A percentile compares a stretch with the other conserved stretches of the same genome.
phyloP scores from a whole-genome alignment of 805 yeast genomes.

The Sugiyamaella floridensis region DNA sequence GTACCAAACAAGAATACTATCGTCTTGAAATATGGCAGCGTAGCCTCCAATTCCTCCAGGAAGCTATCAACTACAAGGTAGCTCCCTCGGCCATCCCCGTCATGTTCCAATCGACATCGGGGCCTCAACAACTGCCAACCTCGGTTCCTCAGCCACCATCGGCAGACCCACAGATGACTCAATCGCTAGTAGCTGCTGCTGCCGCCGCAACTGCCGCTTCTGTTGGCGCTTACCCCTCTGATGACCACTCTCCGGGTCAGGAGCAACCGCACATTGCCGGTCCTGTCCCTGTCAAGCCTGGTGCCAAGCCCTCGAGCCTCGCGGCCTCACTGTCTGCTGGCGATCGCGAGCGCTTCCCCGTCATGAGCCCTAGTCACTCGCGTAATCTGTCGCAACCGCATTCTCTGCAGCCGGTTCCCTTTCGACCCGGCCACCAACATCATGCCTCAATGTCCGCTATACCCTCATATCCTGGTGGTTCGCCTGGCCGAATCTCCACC shows the following conservation, averaged over 20 bases:
- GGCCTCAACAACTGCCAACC: conserved; percentile 8
- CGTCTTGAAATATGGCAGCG: conserved; percentile 54
- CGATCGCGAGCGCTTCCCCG: conserved; percentile 15
- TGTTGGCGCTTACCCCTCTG: conserved; percentile 8
- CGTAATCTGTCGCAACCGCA: conserved; percentile 22
- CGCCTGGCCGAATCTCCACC: conserved; percentile 15
- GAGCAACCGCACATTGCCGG: neutral
- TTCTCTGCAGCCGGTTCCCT: conserved; percentile 10
- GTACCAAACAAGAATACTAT: conserved; percentile 73
- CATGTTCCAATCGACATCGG: conserved; percentile 36
- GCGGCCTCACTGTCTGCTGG: conserved; percentile 7
- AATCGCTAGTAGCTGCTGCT: conserved; percentile 6
- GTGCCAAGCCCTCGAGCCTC: conserved; percentile 6
- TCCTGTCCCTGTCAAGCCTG: conserved; percentile 2
- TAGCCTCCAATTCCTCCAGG: conserved; percentile 54
- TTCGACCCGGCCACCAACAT: conserved; percentile 19
- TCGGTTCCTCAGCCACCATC: conserved; percentile 1
- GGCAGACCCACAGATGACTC: neutral
- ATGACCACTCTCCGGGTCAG: conserved; percentile 4
- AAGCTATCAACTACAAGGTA: conserved; percentile 53
- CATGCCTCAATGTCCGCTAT: conserved; percentile 21
- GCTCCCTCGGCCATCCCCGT: conserved; percentile 59
- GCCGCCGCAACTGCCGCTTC: conserved; percentile 17
- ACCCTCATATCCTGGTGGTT: conserved; percentile 10
- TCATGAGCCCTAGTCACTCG: conserved; percentile 12